Evolutionary conservation across 2,329 filamentous ascomycete genomes (phyloP).

Genomic region (Cercospora zeae-maydis): DNA sequence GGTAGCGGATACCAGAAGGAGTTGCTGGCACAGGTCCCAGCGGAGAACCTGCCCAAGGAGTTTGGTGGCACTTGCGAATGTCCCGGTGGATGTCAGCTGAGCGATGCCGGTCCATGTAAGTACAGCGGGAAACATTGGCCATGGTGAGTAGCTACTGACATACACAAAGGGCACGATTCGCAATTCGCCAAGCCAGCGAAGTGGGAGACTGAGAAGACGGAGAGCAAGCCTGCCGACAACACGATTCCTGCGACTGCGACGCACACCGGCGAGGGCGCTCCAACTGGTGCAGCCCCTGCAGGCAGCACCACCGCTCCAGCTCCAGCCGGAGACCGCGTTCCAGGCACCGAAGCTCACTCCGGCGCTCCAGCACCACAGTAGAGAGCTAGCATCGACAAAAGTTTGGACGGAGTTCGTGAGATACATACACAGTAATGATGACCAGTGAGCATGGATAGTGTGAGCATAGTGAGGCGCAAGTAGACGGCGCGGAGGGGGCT

Average conservation of each 20-base stretch:
- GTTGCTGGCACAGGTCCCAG: conserved; percentile 76
- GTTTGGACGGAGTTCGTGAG: not conserved
- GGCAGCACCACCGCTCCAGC: conserved; percentile 23
- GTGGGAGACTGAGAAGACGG: conserved; percentile 38
- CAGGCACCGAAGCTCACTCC: conserved; percentile 10
- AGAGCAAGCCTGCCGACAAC: conserved; percentile 35
- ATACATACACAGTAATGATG: conserved; percentile 2
- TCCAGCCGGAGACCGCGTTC: conserved; percentile 11
- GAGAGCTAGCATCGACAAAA: not conserved
- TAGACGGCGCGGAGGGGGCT: not conserved
- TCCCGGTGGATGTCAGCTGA: conserved; percentile 75
- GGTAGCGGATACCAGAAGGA: conserved; percentile 78
- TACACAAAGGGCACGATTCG: conserved; percentile 55
- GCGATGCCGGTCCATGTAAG: conserved; percentile 80
- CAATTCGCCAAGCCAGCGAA: conserved; percentile 60
- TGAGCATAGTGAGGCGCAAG: conserved; percentile 8
- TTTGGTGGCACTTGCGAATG: conserved; percentile 86
- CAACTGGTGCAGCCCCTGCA: conserved; percentile 21
- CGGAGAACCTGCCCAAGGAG: conserved; percentile 81
- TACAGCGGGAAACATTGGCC: not conserved
- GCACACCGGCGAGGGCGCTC: conserved; percentile 32
- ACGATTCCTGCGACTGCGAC: conserved; percentile 35
- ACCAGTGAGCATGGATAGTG: not conserved
- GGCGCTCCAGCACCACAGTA: conserved; percentile 8
- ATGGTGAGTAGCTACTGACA: conserved; percentile 16